These are phyloP conservation scores for Yarrowia keelungensis DNA, from an alignment of 805 yeast genomes.

Conservation along the genomic window DNA sequence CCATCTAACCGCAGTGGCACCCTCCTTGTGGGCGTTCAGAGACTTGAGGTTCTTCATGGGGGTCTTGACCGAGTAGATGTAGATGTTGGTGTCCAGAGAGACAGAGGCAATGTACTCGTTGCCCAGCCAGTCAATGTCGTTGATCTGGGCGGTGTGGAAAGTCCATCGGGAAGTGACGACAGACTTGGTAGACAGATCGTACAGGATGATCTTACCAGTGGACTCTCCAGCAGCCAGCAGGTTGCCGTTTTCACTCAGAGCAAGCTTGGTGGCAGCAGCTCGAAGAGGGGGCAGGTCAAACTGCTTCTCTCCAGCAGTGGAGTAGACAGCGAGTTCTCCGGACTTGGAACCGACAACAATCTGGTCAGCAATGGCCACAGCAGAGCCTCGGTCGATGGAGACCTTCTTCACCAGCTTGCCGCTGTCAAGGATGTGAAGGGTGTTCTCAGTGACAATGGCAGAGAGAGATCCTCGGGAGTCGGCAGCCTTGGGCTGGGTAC, in stretches of 20 bases:
- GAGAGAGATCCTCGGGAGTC: slow-evolving; percentile 51
- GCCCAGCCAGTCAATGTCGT: slow-evolving; percentile 79
- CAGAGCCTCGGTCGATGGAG: slow-evolving; percentile 54
- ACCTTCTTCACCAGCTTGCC: slow-evolving; percentile 45
- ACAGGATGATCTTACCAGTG: slow-evolving; percentile 84
- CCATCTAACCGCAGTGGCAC: slow-evolving; percentile 82
- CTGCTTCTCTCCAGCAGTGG: slow-evolving; percentile 17
- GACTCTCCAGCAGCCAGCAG: slow-evolving; percentile 84
- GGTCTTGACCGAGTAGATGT: slow-evolving; percentile 76
- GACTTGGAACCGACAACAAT: slow-evolving; percentile 58
- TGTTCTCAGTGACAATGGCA: slow-evolving; percentile 56
- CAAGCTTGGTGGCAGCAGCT: slow-evolving; percentile 66
- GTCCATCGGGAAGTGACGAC: slow-evolving; percentile 89
- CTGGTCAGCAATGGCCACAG: slow-evolving; percentile 56
- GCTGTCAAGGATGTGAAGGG: slow-evolving; percentile 52
- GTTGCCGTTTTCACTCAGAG: slow-evolving; percentile 73
- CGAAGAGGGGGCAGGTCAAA: slow-evolving; percentile 57
- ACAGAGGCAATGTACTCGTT: slow-evolving; percentile 77
- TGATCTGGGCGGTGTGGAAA: slow-evolving; percentile 86
- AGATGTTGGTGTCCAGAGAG: slow-evolving; percentile 82
- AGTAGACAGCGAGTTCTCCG: slow-evolving; percentile 29
- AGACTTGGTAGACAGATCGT: slow-evolving; percentile 59
- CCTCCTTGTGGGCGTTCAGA: slow-evolving; percentile 86
- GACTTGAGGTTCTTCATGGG: slow-evolving; percentile 79
- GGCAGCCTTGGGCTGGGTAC: slow-evolving; percentile 60